These are phyloP conservation scores for Alnus rubra DNA, from an alignment of 306 rosid genomes.

Conservation along the genomic window DNA sequence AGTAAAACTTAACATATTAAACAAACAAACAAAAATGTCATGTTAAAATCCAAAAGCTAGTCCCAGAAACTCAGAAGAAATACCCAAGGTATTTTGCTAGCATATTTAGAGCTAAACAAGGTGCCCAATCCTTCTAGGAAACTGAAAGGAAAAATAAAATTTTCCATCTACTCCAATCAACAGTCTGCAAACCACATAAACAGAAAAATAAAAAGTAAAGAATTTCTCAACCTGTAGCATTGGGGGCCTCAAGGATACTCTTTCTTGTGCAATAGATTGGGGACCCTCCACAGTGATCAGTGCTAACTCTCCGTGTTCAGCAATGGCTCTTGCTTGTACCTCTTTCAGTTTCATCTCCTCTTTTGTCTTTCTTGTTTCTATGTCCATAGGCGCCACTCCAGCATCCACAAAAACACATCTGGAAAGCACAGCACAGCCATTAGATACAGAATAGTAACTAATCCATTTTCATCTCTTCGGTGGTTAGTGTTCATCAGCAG, in stretches of 20 bases:
- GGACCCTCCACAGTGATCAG: constrained; percentile 82
- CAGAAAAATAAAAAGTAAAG: constrained; percentile 8
- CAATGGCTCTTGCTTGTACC: constrained; percentile 69
- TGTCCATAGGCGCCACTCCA: constrained; percentile 84
- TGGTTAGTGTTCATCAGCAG: background rate
- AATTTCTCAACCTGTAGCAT: constrained; percentile 81
- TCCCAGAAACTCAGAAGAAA: constrained; percentile 5
- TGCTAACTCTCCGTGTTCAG: constrained; percentile 92
- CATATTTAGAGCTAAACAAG: constrained; percentile 19
- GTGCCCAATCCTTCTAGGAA: constrained; percentile 14
- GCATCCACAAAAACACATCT: constrained; percentile 97
- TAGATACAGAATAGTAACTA: constrained; percentile 5
- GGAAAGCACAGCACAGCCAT: constrained; percentile 33
- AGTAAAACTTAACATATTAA: background rate
- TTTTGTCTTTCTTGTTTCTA: constrained; percentile 86
- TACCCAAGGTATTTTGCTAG: constrained; percentile 18
- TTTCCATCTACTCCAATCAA: background rate
- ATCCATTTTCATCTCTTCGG: background rate
- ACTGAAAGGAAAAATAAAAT: constrained; percentile 11
- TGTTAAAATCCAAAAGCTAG: background rate
- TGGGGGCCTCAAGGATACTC: constrained; percentile 83
- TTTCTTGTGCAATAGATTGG: constrained; percentile 67
- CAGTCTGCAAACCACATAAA: constrained; percentile 14
- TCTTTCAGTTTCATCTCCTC: constrained; percentile 82
- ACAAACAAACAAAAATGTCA: background rate